Percentiles rank a stretch among this genome's conserved stretches.
These are phyloP conservation scores for Trichopus zeylanicus DNA, from an alignment of 116 monocot species.

Conservation along the genomic window DNA sequence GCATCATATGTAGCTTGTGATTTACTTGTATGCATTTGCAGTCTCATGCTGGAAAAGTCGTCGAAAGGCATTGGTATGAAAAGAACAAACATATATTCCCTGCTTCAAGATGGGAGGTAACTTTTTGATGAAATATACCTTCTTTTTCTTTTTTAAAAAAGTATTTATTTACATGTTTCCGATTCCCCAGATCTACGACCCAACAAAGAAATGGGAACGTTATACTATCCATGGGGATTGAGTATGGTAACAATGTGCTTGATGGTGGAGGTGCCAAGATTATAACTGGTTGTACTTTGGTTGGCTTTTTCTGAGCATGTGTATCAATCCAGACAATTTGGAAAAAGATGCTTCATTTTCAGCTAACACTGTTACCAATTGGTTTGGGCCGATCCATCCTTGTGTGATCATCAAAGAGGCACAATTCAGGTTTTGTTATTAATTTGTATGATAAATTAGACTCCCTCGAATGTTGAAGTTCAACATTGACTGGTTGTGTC, in stretches of 20 bases:
- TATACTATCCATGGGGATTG: constrained; percentile 91
- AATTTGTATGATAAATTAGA: too few species aligned
- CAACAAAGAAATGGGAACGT: constrained; percentile 83
- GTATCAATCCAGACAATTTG: background rate
- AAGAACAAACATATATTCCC: constrained; percentile 99
- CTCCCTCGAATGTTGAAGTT: too few species aligned
- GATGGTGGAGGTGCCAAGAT: background rate
- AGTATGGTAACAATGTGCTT: background rate
- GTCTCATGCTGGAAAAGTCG: constrained; percentile 99
- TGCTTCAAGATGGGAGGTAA: constrained; percentile 99
- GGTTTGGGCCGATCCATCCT: too few species aligned
- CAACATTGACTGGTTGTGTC: too few species aligned
- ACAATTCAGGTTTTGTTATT: too few species aligned
- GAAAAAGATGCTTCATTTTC: background rate
- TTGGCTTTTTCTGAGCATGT: background rate
- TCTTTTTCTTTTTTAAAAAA: background rate
- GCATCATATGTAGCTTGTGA: background rate
- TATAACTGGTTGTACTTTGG: background rate
- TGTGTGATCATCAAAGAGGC: too few species aligned
- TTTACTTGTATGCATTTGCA: constrained; percentile 24
- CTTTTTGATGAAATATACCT: too few species aligned
- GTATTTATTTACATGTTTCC: background rate
- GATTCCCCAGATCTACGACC: constrained; percentile 73
- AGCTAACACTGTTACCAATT: background rate
- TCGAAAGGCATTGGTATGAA: constrained; percentile 99